Evolutionary conservation across 1,139 yeast species (phyloP).

Genomic region (Lodderomyces metapsilosis): DNA sequence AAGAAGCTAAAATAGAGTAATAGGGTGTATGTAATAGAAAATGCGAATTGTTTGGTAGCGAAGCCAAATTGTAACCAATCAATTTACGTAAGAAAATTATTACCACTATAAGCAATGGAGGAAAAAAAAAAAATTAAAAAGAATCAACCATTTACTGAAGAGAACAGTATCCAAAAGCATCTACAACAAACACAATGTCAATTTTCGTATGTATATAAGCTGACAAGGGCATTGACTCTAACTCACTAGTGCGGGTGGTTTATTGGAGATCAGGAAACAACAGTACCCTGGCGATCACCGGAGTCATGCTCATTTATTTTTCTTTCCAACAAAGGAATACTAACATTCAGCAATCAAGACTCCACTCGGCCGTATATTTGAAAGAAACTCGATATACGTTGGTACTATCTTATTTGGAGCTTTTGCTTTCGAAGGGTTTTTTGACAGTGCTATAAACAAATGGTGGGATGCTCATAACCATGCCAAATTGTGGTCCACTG

Average conservation of each 20-base stretch:
- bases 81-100: slow-evolving; percentile 12
- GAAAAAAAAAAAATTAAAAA: slow-evolving; percentile 4
- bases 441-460: slow-evolving; percentile 72
- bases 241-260: no score
- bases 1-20: slow-evolving; percentile 7
- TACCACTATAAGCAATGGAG: no score
- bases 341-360: slow-evolving; percentile 17
- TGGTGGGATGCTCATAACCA: slow-evolving; percentile 88
- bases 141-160: neutral
- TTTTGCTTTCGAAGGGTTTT: slow-evolving; percentile 83
- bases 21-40: neutral
- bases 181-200: slow-evolving; percentile 1
- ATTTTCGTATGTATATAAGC: neutral
- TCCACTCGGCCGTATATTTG: slow-evolving; percentile 55
- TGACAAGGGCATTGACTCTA: no score
- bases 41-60: slow-evolving; percentile 2
- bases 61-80: slow-evolving; percentile 14
- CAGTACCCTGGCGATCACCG: no score
- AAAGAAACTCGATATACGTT: slow-evolving; percentile 91
- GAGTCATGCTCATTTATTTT: no score
- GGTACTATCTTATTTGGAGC: slow-evolving; percentile 85
- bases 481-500: slow-evolving; percentile 98
- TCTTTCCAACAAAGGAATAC: slow-evolving; percentile 9
- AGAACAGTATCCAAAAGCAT: neutral
- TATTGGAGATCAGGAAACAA: no score